Base-by-base conservation (phyloP, 2,329 filamentous ascomycete genomes). In the Zalaria sp. region DNA sequence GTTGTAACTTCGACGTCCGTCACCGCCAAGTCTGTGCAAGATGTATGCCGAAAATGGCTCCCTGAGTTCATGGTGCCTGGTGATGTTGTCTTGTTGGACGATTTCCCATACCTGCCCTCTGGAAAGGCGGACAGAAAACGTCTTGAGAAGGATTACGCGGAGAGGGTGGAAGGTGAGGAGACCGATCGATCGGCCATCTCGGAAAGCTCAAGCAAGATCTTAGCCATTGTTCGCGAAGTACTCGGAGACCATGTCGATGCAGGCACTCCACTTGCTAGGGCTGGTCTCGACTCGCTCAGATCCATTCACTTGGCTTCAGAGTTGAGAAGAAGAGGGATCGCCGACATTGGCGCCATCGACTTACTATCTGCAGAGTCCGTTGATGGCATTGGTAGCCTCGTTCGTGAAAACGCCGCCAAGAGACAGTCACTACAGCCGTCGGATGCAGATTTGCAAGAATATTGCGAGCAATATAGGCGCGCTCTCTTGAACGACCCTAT, bases 21-120 rank as follows among this genome's bases (percentile, higher is more conserved):
- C 44, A 63, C 61, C 11, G 58, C 56, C 29, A 57, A 58, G 27
- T 47, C 58, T 8, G 64, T 93, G 7, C 53, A 73, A 28, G 55
- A 67, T 10, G 72, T 67, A 4, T 93, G 85, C 59, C 70, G 68
- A 39, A 68, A 70, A 39, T 93, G 86, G 84, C 68, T 95, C 1
- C 85, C 87, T 0, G 67, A 69, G 3, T 91, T 80, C 55, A 94
- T 94, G 88, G 63, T 93, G 1, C 88, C 88, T 0, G 72, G 73
- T 3, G 81, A 93, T 46, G 64, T 93, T 25, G 58, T 85, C 0
- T 53, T 82, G 1, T 62, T 82, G 47, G 49, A 68, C 1, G 65
- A 71, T 5, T 79, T 94, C 43, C 86, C 86, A 1, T 77, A 80
- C 40, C 64, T 94, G 18, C 69, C 86, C 2, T 93, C 86, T 1